Percentiles rank a stretch among this genome's conserved stretches.
phyloP scores from a whole-genome alignment of 257 asterid genomes.

The Salvia hispanica region DNA sequence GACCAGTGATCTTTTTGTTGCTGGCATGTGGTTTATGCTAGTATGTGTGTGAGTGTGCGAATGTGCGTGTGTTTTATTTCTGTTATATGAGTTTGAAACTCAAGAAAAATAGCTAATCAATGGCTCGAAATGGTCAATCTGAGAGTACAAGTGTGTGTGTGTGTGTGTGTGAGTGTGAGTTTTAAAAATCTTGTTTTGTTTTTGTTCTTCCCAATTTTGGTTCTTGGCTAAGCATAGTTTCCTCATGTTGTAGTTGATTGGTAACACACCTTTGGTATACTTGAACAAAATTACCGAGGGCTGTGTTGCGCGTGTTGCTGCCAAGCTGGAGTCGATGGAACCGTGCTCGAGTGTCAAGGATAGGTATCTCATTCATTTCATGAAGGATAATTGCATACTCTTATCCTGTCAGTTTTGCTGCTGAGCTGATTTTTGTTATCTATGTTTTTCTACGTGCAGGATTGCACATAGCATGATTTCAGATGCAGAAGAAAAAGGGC shows the following conservation, averaged over 20 bases:
- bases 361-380: slow-evolving; percentile 51
- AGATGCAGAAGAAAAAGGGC: slow-evolving; percentile 84
- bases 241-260: slow-evolving; percentile 69
- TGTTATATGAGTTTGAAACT: too few species aligned
- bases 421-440: background rate
- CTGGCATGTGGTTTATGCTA: too few species aligned
- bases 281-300: slow-evolving; percentile 89
- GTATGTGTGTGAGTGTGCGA: too few species aligned
- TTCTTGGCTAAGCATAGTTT: slow-evolving; percentile 14
- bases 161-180: too few species aligned
- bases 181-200: background rate
- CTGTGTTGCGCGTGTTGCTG: slow-evolving; percentile 91
- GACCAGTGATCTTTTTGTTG: background rate
- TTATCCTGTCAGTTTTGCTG: background rate
- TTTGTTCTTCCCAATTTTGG: background rate
- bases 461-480: slow-evolving; percentile 93
- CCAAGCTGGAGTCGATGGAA: slow-evolving; percentile 95
- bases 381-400: background rate
- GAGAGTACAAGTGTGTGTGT: too few species aligned
- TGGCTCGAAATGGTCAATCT: too few species aligned
- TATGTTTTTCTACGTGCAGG: slow-evolving; percentile 45
- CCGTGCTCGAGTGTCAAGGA: slow-evolving; percentile 99
- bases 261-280: slow-evolving; percentile 92
- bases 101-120: too few species aligned
- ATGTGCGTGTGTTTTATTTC: too few species aligned